phyloP scores from a whole-genome alignment of 257 asterid genomes.

The Sherardia arvensis region DNA sequence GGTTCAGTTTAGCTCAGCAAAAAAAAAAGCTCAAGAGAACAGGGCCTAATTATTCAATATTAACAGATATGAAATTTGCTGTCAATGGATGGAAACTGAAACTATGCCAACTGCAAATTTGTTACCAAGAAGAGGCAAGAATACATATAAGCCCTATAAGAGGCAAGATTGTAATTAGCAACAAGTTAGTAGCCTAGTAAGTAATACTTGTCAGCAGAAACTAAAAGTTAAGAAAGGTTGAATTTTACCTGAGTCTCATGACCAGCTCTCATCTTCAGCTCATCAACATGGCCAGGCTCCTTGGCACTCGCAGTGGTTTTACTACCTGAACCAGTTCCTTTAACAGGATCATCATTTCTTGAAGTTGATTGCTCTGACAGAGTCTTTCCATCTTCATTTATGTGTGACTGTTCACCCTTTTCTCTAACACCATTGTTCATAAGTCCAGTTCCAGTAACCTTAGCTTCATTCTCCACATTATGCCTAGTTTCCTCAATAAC shows the following conservation, averaged over 20 bases:
- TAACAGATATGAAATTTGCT: neutral
- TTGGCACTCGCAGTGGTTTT: constrained; percentile 25
- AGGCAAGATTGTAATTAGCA: neutral
- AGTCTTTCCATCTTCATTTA: constrained; percentile 24
- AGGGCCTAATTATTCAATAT: too few species aligned
- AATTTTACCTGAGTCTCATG: constrained; percentile 49
- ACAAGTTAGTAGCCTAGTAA: neutral
- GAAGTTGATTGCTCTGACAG: constrained; percentile 31
- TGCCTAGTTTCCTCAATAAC: constrained; percentile 30
- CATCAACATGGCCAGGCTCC: constrained; percentile 26
- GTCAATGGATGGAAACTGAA: neutral
- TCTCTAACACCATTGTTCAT: constrained; percentile 24
- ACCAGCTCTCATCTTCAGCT: constrained; percentile 22
- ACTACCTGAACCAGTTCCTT: constrained; percentile 25
- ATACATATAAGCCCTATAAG: neutral
- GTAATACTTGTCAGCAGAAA: neutral
- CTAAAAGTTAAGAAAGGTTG: constrained; percentile 5
- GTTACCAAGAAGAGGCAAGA: neutral
- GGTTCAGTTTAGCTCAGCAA: too few species aligned
- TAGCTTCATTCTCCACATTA: constrained; percentile 20
- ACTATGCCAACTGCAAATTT: neutral
- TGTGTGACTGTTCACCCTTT: constrained; percentile 22
- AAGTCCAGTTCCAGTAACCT: constrained; percentile 21
- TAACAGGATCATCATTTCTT: constrained; percentile 25
- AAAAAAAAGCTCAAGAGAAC: too few species aligned